Evolutionary conservation across 1,139 yeast species (phyloP).

Genomic region (Sugiyamaella paludigena): DNA sequence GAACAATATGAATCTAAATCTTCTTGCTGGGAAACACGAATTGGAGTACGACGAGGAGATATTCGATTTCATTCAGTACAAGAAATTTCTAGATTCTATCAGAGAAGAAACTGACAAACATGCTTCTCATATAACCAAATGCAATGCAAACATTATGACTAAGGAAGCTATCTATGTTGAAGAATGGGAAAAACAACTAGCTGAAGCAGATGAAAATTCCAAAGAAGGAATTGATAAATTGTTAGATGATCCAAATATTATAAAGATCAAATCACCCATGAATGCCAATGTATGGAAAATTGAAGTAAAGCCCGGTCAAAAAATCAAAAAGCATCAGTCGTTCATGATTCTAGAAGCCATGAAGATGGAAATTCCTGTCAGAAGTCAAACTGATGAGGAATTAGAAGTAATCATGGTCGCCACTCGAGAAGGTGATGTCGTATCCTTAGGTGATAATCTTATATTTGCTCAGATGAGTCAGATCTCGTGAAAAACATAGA

Average conservation of each 20-base stretch:
- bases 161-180: slow-evolving; percentile 2
- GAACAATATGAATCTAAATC: slow-evolving; percentile 65
- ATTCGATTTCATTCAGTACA: slow-evolving; percentile 75
- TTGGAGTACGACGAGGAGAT: slow-evolving; percentile 71
- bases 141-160: slow-evolving; percentile 64
- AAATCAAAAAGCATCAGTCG: slow-evolving; percentile 31
- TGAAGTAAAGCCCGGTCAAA: slow-evolving; percentile 31
- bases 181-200: slow-evolving; percentile 2
- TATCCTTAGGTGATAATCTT: slow-evolving; percentile 2
- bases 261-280: slow-evolving; percentile 2
- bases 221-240: slow-evolving; percentile 3
- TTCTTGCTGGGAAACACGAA: slow-evolving; percentile 72
- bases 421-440: slow-evolving; percentile 2
- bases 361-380: slow-evolving; percentile 44
- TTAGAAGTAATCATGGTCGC: background rate
- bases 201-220: background rate
- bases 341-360: slow-evolving; percentile 42
- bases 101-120: slow-evolving; percentile 66
- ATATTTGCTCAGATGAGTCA: slow-evolving; percentile 1
- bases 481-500: too few species aligned
- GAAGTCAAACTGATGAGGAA: slow-evolving; percentile 22
- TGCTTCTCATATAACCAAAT: slow-evolving; percentile 69
- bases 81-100: slow-evolving; percentile 72
- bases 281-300: slow-evolving; percentile 9
- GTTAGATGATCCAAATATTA: background rate